These are phyloP conservation scores for Stemphylium lycopersici DNA, from an alignment of 2,329 filamentous ascomycete genomes.

Conservation along the genomic window DNA sequence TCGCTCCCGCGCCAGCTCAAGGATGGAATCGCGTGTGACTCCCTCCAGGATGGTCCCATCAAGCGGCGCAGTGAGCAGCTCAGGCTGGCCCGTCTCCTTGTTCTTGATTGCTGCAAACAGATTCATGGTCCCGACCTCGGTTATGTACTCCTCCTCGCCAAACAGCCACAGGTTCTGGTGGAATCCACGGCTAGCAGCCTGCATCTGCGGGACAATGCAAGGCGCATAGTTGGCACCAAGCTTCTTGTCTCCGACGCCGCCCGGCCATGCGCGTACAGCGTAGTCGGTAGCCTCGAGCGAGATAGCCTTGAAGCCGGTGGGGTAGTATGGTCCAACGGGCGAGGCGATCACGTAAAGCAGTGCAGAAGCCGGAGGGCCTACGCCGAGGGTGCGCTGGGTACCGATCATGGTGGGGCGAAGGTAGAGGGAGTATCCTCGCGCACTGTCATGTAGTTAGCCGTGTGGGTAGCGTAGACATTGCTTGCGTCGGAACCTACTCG, in stretches of 20 bases:
- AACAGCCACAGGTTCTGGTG: conserved; percentile 99
- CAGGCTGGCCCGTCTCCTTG: conserved; percentile 86
- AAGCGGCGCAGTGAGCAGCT: conserved; percentile 91
- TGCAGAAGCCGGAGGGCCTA: conserved; percentile 88
- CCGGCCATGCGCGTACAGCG: conserved; percentile 95
- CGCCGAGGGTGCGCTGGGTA: conserved; percentile 91
- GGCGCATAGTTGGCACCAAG: conserved; percentile 99
- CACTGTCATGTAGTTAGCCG: conserved; percentile 42
- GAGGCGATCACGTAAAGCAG: conserved; percentile 94
- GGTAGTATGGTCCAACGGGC: conserved; percentile 96
- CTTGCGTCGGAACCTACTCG: conserved; percentile 55
- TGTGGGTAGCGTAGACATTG: neutral
- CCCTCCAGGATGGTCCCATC: conserved; percentile 97
- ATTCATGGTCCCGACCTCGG: conserved; percentile 99
- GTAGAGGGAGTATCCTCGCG: conserved; percentile 90
- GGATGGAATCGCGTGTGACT: conserved; percentile 88
- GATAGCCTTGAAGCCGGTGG: conserved; percentile 96
- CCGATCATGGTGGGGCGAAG: conserved; percentile 96
- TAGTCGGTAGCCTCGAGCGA: conserved; percentile 96
- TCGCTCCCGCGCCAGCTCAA: conserved; percentile 83
- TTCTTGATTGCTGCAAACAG: conserved; percentile 87
- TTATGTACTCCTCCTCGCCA: conserved; percentile 92
- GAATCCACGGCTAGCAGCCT: conserved; percentile 89
- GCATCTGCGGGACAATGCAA: conserved; percentile 93
- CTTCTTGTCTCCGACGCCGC: conserved; percentile 97